phyloP scores from a whole-genome alignment of 2,329 filamentous ascomycete genomes.

The Paecilomyces niveus region DNA sequence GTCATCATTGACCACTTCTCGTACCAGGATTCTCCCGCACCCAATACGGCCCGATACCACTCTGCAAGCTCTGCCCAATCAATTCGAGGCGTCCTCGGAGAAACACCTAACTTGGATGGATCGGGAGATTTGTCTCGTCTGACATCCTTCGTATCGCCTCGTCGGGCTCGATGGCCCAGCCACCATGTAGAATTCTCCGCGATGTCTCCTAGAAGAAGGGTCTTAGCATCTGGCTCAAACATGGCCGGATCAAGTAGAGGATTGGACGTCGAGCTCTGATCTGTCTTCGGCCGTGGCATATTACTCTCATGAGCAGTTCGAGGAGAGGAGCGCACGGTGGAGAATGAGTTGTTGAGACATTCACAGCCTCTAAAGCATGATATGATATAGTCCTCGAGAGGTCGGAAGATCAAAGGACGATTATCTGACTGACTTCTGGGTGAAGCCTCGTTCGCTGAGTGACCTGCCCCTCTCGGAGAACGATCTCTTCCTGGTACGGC shows the following conservation, averaged over 20 bases:
- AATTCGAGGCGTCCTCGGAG: constrained; percentile 58
- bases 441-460: constrained; percentile 13
- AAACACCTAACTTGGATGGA: constrained; percentile 39
- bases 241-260: constrained; percentile 33
- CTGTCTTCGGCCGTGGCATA: constrained; percentile 23
- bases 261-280: constrained; percentile 22
- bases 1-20: constrained; percentile 51
- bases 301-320: constrained; percentile 41
- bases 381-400: constrained; percentile 70
- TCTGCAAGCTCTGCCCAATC: constrained; percentile 65
- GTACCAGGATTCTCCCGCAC: constrained; percentile 62
- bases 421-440: constrained; percentile 30
- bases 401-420: constrained; percentile 58
- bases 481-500: constrained; percentile 13
- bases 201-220: constrained; percentile 65
- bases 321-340: constrained; percentile 41
- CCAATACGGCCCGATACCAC: constrained; percentile 68
- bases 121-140: constrained; percentile 26
- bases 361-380: constrained; percentile 61
- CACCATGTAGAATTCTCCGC: constrained; percentile 80
- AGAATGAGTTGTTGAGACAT: constrained; percentile 71
- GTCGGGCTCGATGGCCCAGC: constrained; percentile 53
- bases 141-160: constrained; percentile 20
- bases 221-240: constrained; percentile 65
- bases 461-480: constrained; percentile 11